Evolutionary conservation across 306 rosid species (phyloP), one percentile per base, ranked within the genome.

Genomic region (Crotalaria pallida): DNA sequence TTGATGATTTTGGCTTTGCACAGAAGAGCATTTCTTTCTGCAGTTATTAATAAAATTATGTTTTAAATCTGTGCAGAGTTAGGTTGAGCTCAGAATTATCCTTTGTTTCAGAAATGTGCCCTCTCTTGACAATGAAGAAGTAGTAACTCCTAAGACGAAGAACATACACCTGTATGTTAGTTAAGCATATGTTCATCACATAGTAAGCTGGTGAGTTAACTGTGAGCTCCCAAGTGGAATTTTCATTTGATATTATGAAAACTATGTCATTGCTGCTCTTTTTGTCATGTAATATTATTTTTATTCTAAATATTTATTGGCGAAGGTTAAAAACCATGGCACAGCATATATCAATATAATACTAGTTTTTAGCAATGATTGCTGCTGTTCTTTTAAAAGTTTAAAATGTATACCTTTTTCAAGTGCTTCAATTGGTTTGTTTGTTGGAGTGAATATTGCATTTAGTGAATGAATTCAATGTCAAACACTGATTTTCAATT

Each of bases 131-230:
- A 94, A 90, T 48, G 97, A 94, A 75, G 98, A 90, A 72, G 96
- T 94, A 5, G 77, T 87, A 49, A 94, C 84, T 73, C 95, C 98
- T 24, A 94, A 94, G 80, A 94, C 98, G 18, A 94, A 94, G 77
- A 90, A 94, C 52, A 94, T 90, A 55, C 96, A 95, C n/a, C 59
- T 94, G 71, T 94, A 85, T 77, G 98, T 94, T 67, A 91, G 98
- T 94, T 67, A 91, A 94, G 81, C 96, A 96, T 43, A 92, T 94
- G 47, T 94, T 94, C 78, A 94, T 94, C 82, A 90, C 99, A 94
- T 33, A 97, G 97, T 34, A 96, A 94, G 72, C 87, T 94, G 92
- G 99, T 94, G 83, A 86, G 97, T 88, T 53, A 47, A 40, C 43
- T 26, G 3, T 15, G 1, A 23, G 55, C 68, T 56, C 67, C 58